Percentiles rank a stretch among this genome's conserved stretches.
Conservation (phyloP, 352 stramenopile species). For the Sclerospora graminicola region DNA sequence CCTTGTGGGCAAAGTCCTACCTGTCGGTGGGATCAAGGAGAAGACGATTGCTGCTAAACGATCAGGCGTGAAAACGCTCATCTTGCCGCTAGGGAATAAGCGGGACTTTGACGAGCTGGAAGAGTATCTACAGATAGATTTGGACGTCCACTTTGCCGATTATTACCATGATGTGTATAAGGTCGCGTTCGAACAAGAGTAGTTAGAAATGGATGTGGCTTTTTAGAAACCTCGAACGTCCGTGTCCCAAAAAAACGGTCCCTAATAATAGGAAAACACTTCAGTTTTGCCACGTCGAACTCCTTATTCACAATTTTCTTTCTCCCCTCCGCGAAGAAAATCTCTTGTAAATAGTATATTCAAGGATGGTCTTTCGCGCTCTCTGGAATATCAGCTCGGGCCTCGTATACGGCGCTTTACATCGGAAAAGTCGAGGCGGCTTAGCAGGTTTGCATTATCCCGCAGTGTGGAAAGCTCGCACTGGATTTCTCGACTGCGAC, state of each 20-base stretch:
- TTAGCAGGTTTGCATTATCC: conserved; percentile 51
- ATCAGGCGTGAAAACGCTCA: conserved; percentile 73
- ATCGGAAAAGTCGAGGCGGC: conserved; percentile 34
- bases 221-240: too few species aligned
- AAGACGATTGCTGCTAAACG: conserved; percentile 84
- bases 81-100: conserved; percentile 66
- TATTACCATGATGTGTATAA: too few species aligned
- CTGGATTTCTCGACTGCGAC: conserved; percentile 73
- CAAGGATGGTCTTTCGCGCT: conserved; percentile 54
- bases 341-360: neutral
- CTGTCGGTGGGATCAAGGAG: conserved; percentile 86
- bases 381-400: conserved; percentile 68
- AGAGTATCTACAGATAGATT: too few species aligned
- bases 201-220: too few species aligned
- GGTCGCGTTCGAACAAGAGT: too few species aligned
- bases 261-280: neutral
- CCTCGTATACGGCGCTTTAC: conserved; percentile 40
- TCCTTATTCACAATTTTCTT: too few species aligned
- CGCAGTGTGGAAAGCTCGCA: conserved; percentile 59
- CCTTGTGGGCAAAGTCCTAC: conserved; percentile 79
- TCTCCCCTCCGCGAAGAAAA: too few species aligned
- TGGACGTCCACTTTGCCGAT: too few species aligned
- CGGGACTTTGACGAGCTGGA: conserved; percentile 57
- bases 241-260: too few species aligned
- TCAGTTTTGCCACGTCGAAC: conserved; percentile 9